A percentile compares a stretch with the other conserved stretches of the same genome.
Conservation (phyloP, 257 asterid species). For the Knoxia roxburghii region DNA sequence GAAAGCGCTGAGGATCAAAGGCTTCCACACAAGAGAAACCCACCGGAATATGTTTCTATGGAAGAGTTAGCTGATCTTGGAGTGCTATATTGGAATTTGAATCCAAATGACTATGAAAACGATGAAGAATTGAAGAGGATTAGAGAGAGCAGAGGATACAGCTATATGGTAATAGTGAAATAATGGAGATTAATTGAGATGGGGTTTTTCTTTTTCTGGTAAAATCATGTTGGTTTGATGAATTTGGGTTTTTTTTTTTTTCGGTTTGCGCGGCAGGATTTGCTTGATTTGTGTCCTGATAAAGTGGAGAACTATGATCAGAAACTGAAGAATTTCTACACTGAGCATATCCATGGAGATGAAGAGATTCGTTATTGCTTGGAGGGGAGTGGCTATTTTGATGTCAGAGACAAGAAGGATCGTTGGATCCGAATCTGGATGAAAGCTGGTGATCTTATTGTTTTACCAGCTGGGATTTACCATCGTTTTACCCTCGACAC, state of each 20-base stretch:
- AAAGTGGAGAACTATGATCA: constrained; percentile 70
- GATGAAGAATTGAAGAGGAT: constrained; percentile 64
- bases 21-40: constrained; percentile 54
- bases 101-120: constrained; percentile 47
- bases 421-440: constrained; percentile 78
- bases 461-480: constrained; percentile 86
- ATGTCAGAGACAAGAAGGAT: constrained; percentile 62
- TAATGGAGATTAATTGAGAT: not conserved
- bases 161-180: constrained; percentile 49
- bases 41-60: constrained; percentile 51
- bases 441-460: constrained; percentile 70
- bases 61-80: constrained; percentile 59
- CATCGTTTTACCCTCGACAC: constrained; percentile 81
- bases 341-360: constrained; percentile 75
- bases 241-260: not conserved
- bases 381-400: constrained; percentile 76
- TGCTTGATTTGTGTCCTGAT: constrained; percentile 78
- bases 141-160: constrained; percentile 64
- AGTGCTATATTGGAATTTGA: constrained; percentile 65
- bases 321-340: constrained; percentile 71
- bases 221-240: not conserved
- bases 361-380: constrained; percentile 86
- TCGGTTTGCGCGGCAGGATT: constrained; percentile 64
- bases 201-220: not conserved
- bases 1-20: constrained; percentile 68